These are phyloP conservation scores for Liquidambar formosana DNA, from an alignment of 164 flowering plant species.

Conservation along the genomic window DNA sequence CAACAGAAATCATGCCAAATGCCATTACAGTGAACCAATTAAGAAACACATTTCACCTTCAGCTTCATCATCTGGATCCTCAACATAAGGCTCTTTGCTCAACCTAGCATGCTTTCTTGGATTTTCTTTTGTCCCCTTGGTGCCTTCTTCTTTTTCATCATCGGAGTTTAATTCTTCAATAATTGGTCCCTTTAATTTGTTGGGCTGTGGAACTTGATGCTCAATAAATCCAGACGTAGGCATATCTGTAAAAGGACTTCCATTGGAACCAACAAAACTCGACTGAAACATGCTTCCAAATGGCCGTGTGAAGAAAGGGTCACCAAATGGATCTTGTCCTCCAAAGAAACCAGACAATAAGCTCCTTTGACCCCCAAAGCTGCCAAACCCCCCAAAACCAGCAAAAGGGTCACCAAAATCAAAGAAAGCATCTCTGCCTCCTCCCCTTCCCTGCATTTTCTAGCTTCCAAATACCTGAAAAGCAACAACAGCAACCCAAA, in stretches of 20 bases:
- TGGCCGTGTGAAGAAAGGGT: constrained; percentile 68
- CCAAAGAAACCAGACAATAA: constrained; percentile 65
- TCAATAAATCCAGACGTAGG: constrained; percentile 32
- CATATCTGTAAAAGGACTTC: constrained; percentile 30
- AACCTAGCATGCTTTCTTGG: constrained; percentile 39
- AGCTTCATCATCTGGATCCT: constrained; percentile 36
- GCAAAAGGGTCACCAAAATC: constrained; percentile 42
- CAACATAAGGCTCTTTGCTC: constrained; percentile 28
- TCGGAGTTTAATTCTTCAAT: constrained; percentile 52
- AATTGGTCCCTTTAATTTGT: constrained; percentile 37
- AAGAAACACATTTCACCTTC: constrained; percentile 25
- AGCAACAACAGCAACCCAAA: background rate
- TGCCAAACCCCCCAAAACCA: constrained; percentile 44
- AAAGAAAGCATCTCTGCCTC: constrained; percentile 38
- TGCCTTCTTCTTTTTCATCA: constrained; percentile 34
- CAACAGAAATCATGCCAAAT: background rate
- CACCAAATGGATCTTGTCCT: constrained; percentile 80
- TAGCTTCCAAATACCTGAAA: background rate
- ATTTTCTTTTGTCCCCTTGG: constrained; percentile 21
- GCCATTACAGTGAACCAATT: background rate
- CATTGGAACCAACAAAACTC: constrained; percentile 34
- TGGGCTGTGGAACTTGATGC: constrained; percentile 33
- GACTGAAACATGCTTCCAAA: constrained; percentile 53
- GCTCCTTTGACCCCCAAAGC: constrained; percentile 46
- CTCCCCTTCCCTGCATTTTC: constrained; percentile 50